Conservation (phyloP, 2,329 filamentous ascomycete genomes). For the Aspergillus clavatus region DNA sequence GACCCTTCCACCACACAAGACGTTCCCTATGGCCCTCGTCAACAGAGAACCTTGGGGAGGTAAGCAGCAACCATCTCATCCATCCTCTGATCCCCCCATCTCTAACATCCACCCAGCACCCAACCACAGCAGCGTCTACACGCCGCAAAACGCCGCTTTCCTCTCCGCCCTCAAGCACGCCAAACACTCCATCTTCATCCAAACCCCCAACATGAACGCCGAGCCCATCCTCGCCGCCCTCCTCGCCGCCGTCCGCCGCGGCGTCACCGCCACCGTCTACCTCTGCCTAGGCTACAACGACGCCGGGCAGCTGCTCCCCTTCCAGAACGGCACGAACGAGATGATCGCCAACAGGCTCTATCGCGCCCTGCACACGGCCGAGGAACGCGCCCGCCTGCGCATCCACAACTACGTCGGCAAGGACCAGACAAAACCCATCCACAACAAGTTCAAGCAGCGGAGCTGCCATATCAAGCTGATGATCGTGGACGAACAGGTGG, state of each 20-base stretch:
- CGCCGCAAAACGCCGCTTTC: conserved; percentile 73
- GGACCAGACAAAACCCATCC: conserved; percentile 64
- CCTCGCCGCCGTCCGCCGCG: conserved; percentile 59
- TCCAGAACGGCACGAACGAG: conserved; percentile 72
- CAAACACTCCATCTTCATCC: conserved; percentile 63
- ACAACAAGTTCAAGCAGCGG: conserved; percentile 60
- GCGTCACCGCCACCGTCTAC: conserved; percentile 64
- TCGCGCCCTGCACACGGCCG: conserved; percentile 48
- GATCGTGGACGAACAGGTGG: conserved; percentile 65
- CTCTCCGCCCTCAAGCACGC: conserved; percentile 65
- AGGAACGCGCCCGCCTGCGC: conserved; percentile 50
- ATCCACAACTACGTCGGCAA: conserved; percentile 70
- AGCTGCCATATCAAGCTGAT: conserved; percentile 74
- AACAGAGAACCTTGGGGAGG: conserved; percentile 63
- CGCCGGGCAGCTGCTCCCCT: conserved; percentile 67
- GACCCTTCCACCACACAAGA: conserved; percentile 47
- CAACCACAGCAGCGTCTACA: conserved; percentile 56
- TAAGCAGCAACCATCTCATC: too few relatives aligned
- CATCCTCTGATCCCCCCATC: too few relatives aligned
- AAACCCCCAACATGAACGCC: conserved; percentile 72
- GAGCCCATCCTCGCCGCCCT: conserved; percentile 62
- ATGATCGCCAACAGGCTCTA: conserved; percentile 61
- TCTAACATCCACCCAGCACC: conserved; percentile 35
- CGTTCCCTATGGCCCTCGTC: conserved; percentile 67
- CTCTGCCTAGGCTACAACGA: conserved; percentile 78